Evolutionary conservation across 495 filamentous ascomycete genomes (phyloP), one percentile per base, ranked within the genome.

Genomic region (Daldinia grandis): DNA sequence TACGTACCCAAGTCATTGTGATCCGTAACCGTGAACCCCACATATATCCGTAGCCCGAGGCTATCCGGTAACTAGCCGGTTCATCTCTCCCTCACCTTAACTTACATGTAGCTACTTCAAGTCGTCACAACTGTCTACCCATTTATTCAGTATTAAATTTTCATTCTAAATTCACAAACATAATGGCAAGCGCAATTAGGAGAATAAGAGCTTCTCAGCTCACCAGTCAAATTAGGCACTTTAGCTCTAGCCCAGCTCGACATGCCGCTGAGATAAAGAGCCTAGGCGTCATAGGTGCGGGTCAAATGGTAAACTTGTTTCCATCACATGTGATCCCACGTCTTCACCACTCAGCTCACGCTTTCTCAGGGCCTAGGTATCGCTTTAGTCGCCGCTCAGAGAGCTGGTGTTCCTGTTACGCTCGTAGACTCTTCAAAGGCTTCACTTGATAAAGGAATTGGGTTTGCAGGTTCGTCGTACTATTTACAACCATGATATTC

Each of bases 231-330:
- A 33, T 80, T 38, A 81, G 88, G 58, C 75, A 75, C 61, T 89
- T 89, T 78, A 87, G 85, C 79, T 83, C 85, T 14, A 84, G 81
- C 44, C 72, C 81, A 33, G 77, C 78, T 31, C 81, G 83, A 50
- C 78, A 81, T 68, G 88, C 89, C 73, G 87, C 88, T 72, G 89
- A 94, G 81, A 92, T 98, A 50, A 96, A 94, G 82, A 90, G 88
- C 59, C 82, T 99, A 19, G 95, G 95, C 63, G 96, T 99, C 31
- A 82, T 99, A 72, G 96, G 96, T 64, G 95, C 95, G 53, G 96
- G 96, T 17, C 96, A 98, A 78, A 98, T 98, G 93, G 93, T 95
- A 83, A 78, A 80, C 78, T 72, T 31, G 14, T 17, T 54, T 71
- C 31, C 31, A 44, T 69, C 67, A 58, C 64, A 72, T 72, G 70